Conservation (phyloP, 2,329 filamentous ascomycete species). For the Ascosphaera aggregata region DNA sequence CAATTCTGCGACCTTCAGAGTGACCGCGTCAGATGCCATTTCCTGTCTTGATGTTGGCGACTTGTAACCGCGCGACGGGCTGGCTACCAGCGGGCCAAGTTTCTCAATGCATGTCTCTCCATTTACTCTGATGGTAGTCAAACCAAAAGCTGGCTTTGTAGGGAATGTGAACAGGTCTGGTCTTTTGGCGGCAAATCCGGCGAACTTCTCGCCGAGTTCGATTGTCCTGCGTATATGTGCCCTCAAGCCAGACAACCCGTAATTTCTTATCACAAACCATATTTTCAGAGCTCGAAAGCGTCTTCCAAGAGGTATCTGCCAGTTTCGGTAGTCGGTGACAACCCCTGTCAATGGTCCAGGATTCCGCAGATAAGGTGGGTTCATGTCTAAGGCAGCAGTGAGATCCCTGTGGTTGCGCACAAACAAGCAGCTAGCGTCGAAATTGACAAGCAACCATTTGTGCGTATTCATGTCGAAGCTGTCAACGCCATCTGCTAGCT, state of each 20-base stretch:
- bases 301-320: conserved; percentile 83
- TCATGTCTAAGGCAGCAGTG: conserved; percentile 56
- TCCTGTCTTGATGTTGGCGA: background rate
- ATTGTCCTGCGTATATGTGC: conserved; percentile 49
- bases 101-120: conserved; percentile 12
- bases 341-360: conserved; percentile 55
- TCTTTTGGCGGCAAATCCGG: conserved; percentile 31
- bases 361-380: conserved; percentile 64
- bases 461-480: conserved; percentile 93
- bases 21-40: conserved; percentile 35
- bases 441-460: conserved; percentile 92
- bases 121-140: conserved; percentile 51
- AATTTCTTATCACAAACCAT: conserved; percentile 79
- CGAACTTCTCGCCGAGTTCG: conserved; percentile 45
- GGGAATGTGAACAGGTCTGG: conserved; percentile 54
- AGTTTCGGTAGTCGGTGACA: conserved; percentile 89
- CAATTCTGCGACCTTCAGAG: conserved; percentile 50
- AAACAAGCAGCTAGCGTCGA: conserved; percentile 64
- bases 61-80: conserved; percentile 13
- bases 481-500: conserved; percentile 43
- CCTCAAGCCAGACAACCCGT: conserved; percentile 54
- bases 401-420: conserved; percentile 53
- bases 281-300: conserved; percentile 78
- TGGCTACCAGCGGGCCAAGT: background rate
- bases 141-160: conserved; percentile 49